Conservation (phyloP, 495 filamentous ascomycete genomes). For the Xylaria intraflava region DNA sequence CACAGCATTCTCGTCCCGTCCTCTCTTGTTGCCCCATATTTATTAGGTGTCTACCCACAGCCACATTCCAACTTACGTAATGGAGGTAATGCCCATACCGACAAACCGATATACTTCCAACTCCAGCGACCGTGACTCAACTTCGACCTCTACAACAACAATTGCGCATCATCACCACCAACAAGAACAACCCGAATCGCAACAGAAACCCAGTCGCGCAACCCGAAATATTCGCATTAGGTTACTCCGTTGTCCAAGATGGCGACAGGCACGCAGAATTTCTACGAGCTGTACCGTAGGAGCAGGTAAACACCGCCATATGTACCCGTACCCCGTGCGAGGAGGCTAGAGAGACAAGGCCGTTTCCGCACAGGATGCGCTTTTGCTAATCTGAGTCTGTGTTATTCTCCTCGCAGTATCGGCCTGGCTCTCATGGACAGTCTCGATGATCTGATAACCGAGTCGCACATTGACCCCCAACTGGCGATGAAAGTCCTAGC, state of each 20-base stretch:
- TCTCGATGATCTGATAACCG: constrained; percentile 90
- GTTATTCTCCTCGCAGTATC: constrained; percentile 53
- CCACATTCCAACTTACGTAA: too few species aligned
- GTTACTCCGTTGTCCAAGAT: constrained; percentile 11
- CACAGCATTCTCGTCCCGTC: background rate
- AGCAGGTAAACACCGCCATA: constrained; percentile 64
- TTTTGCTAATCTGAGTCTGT: constrained; percentile 18
- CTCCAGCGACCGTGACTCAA: background rate
- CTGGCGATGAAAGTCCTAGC: constrained; percentile 95
- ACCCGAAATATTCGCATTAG: background rate
- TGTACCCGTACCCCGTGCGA: background rate
- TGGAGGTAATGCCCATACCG: too few species aligned
- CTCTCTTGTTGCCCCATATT: background rate
- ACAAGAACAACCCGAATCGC: background rate
- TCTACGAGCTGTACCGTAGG: constrained; percentile 95
- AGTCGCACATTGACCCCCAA: constrained; percentile 90
- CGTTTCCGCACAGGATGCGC: background rate
- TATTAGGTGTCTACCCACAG: constrained; percentile 3
- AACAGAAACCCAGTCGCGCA: background rate
- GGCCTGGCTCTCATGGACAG: constrained; percentile 89
- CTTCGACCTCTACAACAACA: constrained; percentile 11
- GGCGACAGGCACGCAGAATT: constrained; percentile 41
- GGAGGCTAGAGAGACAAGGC: background rate
- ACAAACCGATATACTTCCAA: too few species aligned
- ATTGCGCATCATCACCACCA: background rate